Percentiles rank a stretch among this genome's conserved stretches.
phyloP scores from a whole-genome alignment of 768 basidiomycete species.

The Hortiboletus campestris region DNA sequence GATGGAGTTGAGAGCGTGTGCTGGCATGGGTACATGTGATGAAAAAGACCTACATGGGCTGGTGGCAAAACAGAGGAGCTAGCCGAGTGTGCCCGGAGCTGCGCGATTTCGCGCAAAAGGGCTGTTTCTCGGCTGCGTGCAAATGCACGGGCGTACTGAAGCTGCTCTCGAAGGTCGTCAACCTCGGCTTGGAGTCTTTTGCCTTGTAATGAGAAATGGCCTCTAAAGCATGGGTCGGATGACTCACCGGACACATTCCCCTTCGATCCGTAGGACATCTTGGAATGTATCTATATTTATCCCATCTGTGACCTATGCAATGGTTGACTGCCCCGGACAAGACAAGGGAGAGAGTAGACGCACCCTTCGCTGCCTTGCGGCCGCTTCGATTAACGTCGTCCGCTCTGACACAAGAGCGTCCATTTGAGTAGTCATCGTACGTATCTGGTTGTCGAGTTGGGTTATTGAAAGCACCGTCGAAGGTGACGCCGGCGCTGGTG shows the following conservation, averaged over 20 bases:
- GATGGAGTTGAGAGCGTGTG: not conserved
- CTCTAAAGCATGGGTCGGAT: not conserved
- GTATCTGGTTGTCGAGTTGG: constrained; percentile 39
- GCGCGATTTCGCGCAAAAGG: constrained; percentile 33
- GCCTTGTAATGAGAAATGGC: not conserved
- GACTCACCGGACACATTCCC: constrained; percentile 37
- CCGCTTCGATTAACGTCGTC: constrained; percentile 25
- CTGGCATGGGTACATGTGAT: not conserved
- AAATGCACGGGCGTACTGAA: constrained; percentile 23
- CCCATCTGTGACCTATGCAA: constrained; percentile 14
- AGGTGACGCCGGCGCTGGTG: constrained; percentile 1
- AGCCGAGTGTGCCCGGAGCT: constrained; percentile 9
- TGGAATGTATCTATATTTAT: constrained; percentile 19
- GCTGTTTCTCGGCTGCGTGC: constrained; percentile 34
- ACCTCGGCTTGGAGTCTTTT: constrained; percentile 33
- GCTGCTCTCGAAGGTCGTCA: constrained; percentile 29
- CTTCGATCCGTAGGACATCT: constrained; percentile 30
- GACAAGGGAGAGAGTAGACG: not conserved
- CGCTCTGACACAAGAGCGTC: constrained; percentile 41
- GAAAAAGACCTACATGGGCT: constrained; percentile 2
- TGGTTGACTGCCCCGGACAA: not conserved
- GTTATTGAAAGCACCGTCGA: constrained; percentile 19
- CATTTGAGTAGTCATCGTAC: constrained; percentile 32
- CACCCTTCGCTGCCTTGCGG: constrained; percentile 25
- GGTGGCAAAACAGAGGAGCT: not conserved